Evolutionary conservation across 352 stramenopile species (phyloP), one percentile per base, ranked within the genome.

Genomic region (Thraustotheca clavata): DNA sequence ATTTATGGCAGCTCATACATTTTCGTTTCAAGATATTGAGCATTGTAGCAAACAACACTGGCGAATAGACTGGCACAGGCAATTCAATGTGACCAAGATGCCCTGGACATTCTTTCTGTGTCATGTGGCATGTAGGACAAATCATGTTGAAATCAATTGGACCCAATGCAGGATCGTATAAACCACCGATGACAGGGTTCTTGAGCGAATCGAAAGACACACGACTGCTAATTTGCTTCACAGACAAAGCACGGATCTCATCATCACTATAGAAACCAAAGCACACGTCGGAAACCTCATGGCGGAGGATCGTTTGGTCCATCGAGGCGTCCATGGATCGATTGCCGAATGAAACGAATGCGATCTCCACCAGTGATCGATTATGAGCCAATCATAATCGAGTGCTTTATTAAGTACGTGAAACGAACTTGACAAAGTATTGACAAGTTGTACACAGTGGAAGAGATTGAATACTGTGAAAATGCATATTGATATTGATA

Each of bases 41-140:
- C 73, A 99, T 77, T 35, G 95, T 84, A 1, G 62, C 46, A 67
- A 99, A 99, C 20, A 99, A 81, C 39, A 99, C 80, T 0, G 97
- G 96, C 76, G 99, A 97, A 73, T 99, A 99, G 33, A 99, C 83
- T 6, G 96, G 96, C 33, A 99, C 91, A 59, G 91, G 94, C 38
- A 99, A 83, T 82, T 99, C 96, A 63, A 99, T 98, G 80, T 99
- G 96, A 27, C 96, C 98, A 54, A 99, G 74, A 77, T 99, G 97
- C 20, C 98, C 98, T 0, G 97, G 96, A 69, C 97, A 99, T 52
- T 97, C 76, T 55, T 95, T 86, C 71, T 96, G 95, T 48, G 87
- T 88, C 69, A 98, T 85, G 43, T 96, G 89, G 79, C 97, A 99
- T 33, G 97, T 99, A 16, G 88, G 76, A 71, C 93, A 99, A 66